A percentile compares a stretch with the other conserved stretches of the same genome.
phyloP scores from a whole-genome alignment of 2,329 filamentous ascomycete genomes.

The Alternaria dauci region DNA sequence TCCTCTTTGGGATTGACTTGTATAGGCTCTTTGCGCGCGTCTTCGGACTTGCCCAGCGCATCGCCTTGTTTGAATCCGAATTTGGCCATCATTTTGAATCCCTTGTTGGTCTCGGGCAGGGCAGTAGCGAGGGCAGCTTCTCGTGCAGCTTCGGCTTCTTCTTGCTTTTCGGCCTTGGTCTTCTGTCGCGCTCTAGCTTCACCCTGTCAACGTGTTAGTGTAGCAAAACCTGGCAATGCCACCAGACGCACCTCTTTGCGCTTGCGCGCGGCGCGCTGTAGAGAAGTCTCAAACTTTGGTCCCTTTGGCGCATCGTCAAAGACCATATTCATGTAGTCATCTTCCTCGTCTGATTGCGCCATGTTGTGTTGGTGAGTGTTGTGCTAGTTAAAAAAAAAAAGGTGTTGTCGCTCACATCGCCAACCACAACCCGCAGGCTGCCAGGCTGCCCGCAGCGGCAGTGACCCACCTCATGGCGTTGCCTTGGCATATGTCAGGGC shows the following conservation, averaged over 20 bases:
- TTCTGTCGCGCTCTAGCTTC: conserved; percentile 56
- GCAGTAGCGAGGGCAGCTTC: conserved; percentile 80
- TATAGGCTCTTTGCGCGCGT: conserved; percentile 74
- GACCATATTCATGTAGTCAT: conserved; percentile 98
- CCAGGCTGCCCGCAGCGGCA: conserved; percentile 10
- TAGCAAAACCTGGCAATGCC: background rate
- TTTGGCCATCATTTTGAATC: conserved; percentile 94
- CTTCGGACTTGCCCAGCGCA: conserved; percentile 71
- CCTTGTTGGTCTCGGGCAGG: conserved; percentile 78
- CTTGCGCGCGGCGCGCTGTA: conserved; percentile 65
- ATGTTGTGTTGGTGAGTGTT: conserved; percentile 23
- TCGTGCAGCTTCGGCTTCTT: conserved; percentile 73
- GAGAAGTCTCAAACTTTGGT: conserved; percentile 66
- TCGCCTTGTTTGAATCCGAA: conserved; percentile 86
- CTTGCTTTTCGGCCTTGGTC: conserved; percentile 84
- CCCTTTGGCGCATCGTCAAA: conserved; percentile 71
- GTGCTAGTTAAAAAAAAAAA: background rate
- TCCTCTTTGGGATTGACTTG: conserved; percentile 79
- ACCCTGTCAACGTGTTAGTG: conserved; percentile 33
- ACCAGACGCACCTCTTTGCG: conserved; percentile 57
- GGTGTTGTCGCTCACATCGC: conserved; percentile 6
- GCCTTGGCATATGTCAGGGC: conserved; percentile 22
- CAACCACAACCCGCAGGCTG: conserved; percentile 16
- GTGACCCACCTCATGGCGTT: conserved; percentile 25
- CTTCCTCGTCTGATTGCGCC: conserved; percentile 71